Evolutionary conservation across 805 yeast species (phyloP).

Genomic region (Candida chilensis): DNA sequence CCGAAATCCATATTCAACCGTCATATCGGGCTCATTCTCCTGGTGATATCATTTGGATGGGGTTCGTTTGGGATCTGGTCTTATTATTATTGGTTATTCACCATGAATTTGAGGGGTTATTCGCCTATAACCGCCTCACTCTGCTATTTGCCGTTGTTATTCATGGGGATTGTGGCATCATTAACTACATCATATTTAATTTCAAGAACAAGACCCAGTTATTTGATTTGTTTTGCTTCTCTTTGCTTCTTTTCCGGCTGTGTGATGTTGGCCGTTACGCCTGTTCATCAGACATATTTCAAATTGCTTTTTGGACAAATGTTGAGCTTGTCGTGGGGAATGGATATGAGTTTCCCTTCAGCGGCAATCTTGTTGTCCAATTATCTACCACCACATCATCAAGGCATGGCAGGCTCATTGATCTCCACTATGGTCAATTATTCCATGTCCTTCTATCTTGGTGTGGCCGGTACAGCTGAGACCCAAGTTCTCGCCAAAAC

Average conservation of each 20-base stretch:
- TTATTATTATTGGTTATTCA: slow-evolving; percentile 49
- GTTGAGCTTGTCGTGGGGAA: slow-evolving; percentile 56
- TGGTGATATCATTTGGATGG: slow-evolving; percentile 59
- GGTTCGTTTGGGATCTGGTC: slow-evolving; percentile 70
- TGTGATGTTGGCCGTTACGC: slow-evolving; percentile 43
- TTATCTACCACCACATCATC: slow-evolving; percentile 50
- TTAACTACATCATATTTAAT: slow-evolving; percentile 39
- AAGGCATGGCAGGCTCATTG: slow-evolving; percentile 73
- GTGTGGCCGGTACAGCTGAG: slow-evolving; percentile 64
- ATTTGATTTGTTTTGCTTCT: slow-evolving; percentile 40
- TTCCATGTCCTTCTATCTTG: slow-evolving; percentile 62
- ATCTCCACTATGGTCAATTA: slow-evolving; percentile 66
- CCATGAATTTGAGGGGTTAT: slow-evolving; percentile 39
- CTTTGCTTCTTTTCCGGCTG: slow-evolving; percentile 46
- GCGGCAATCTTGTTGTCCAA: slow-evolving; percentile 56
- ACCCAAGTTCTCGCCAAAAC: slow-evolving; percentile 8
- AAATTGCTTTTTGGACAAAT: slow-evolving; percentile 45
- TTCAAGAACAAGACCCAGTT: slow-evolving; percentile 35
- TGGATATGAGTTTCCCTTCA: slow-evolving; percentile 76
- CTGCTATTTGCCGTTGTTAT: slow-evolving; percentile 36
- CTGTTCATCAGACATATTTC: slow-evolving; percentile 54
- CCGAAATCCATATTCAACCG: slow-evolving; percentile 39
- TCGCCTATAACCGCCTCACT: slow-evolving; percentile 18
- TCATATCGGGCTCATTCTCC: slow-evolving; percentile 38
- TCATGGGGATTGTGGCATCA: slow-evolving; percentile 52